Base-by-base conservation (phyloP, 148 eudicot species). In the Fagopyrum esculentum region DNA sequence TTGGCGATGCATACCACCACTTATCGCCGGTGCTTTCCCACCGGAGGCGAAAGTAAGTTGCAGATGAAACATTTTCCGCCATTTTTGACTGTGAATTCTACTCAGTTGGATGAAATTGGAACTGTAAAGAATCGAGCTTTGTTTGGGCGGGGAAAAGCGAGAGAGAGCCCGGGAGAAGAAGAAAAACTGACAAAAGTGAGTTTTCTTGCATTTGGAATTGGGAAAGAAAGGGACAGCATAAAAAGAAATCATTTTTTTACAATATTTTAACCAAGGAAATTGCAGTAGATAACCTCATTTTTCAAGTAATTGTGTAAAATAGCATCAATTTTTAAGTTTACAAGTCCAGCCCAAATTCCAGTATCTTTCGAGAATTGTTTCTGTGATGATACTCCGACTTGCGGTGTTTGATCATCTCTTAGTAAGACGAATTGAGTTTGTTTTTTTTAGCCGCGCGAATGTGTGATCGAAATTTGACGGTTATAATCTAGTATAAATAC, bases 1-100 rank as follows among this genome's bases (percentile, higher is more conserved):
- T 88, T 17, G 99, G 99, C 10, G 94, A 85, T 51, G 97, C 99
- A 74, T 89, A 96, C 99, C 99, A 96, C 99, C 99, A 96, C 64
- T 92, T 93, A 56, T 96, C 99, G 13, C 99, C 97, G 11, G 99
- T 92, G 85, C 98, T 90, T 82, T 96, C 98, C 99, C 98, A 96
- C 77, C 99, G 81, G 11, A 95, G 82, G 8, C 93, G 96, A 55
- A 95, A 89, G 55, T 71, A 13, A 40, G 71, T 66, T 43, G 71
- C 47, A 43, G 71, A 66, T 0, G 47, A 19, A 43, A 40, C 9
- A 6, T 35, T 43, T 35, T 66, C 71, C 46, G 71, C 35, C 71
- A 66, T 66, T 66, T 35, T 8, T 2, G 9, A 0, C 9, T 8
- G 66, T 3, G 15, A 26, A 17, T 35, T 35, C 40, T 35, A 35